Percentiles rank a stretch among this genome's conserved stretches.
Conservation (phyloP, 495 filamentous ascomycete species). For the Neurospora terricola region DNA sequence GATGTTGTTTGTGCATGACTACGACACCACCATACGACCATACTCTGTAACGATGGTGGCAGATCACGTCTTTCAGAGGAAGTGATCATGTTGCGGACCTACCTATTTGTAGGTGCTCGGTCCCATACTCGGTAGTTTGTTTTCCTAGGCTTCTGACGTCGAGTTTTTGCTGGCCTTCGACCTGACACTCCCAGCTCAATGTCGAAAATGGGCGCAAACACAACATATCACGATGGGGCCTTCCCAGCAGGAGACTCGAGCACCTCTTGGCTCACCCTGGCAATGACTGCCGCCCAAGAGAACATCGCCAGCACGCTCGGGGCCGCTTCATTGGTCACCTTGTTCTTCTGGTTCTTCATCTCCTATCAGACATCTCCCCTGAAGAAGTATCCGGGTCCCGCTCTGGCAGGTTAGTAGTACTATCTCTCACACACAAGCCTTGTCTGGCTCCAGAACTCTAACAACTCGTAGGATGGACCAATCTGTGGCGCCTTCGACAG, state of each 20-base stretch:
- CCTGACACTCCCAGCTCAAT: background rate
- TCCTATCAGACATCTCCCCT: slow-evolving; percentile 16
- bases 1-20: no score
- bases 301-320: background rate
- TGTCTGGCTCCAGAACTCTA: background rate
- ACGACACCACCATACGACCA: no score
- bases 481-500: slow-evolving; percentile 21
- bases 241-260: background rate
- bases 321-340: background rate
- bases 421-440: no score
- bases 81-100: no score
- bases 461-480: slow-evolving; percentile 18
- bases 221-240: background rate
- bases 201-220: background rate
- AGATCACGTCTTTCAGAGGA: no score
- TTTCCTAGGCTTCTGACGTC: no score
- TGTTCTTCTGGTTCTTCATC: slow-evolving; percentile 18
- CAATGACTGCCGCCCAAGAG: background rate
- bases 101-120: no score
- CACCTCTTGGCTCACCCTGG: background rate
- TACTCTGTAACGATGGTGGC: no score
- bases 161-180: background rate
- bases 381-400: slow-evolving; percentile 24
- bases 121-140: no score
- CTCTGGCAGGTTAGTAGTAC: slow-evolving; percentile 14